Evolutionary conservation across 768 basidiomycete genomes (phyloP).

Genomic region (Russula emetica): DNA sequence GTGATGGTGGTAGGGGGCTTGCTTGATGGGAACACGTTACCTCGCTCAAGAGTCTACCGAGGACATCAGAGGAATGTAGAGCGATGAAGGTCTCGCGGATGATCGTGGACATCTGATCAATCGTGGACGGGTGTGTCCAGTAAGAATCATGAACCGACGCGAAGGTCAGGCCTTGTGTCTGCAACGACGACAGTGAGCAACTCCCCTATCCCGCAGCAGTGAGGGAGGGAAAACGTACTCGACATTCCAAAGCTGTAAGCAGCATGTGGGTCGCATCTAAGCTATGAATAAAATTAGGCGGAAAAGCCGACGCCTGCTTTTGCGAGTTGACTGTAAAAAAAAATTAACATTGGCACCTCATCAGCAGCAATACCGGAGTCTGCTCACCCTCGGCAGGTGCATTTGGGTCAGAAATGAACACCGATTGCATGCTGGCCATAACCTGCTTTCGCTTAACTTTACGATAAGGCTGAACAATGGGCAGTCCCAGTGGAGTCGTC

Average conservation of each 20-base stretch:
- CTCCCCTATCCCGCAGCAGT: not conserved
- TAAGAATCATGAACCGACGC: slow-evolving; percentile 99
- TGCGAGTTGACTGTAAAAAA: slow-evolving; percentile 55
- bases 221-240: slow-evolving; percentile 43
- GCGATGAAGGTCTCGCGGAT: slow-evolving; percentile 94
- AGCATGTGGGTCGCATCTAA: slow-evolving; percentile 99
- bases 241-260: slow-evolving; percentile 87
- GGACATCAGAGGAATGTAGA: slow-evolving; percentile 83
- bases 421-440: slow-evolving; percentile 76
- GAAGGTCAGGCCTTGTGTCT: slow-evolving; percentile 76
- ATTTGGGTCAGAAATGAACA: slow-evolving; percentile 87
- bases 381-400: slow-evolving; percentile 57
- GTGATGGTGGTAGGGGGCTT: not conserved
- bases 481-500: slow-evolving; percentile 94
- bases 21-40: slow-evolving; percentile 41
- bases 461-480: slow-evolving; percentile 95
- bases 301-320: slow-evolving; percentile 96
- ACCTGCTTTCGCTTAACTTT: slow-evolving; percentile 79
- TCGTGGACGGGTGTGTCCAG: slow-evolving; percentile 90
- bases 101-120: slow-evolving; percentile 83
- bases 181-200: slow-evolving; percentile 16
- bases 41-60: slow-evolving; percentile 68
- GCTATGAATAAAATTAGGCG: slow-evolving; percentile 97
- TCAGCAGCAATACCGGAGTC: not conserved
- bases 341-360: slow-evolving; percentile 4